A percentile compares a stretch with the other conserved stretches of the same genome.
phyloP scores from a whole-genome alignment of 2,329 filamentous ascomycete genomes.

The Beauveria bassiana region DNA sequence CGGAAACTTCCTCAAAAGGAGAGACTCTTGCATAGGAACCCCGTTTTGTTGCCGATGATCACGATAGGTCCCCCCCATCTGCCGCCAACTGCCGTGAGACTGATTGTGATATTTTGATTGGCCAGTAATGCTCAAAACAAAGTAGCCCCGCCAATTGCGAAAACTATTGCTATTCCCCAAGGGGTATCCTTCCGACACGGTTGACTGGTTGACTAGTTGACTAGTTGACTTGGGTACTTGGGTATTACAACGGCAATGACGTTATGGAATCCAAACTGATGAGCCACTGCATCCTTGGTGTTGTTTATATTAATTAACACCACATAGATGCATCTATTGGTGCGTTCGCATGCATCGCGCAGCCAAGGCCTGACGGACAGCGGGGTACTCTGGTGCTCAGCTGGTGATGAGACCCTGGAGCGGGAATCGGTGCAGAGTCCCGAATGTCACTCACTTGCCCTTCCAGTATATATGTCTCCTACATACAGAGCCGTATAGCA shows the following conservation, averaged over 20 bases:
- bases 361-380: not conserved
- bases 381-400: not conserved
- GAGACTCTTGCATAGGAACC: not conserved
- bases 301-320: not conserved
- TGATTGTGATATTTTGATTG: too few species aligned
- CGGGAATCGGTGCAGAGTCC: not conserved
- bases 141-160: not conserved
- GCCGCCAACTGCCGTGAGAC: not conserved
- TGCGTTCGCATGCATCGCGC: not conserved
- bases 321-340: not conserved
- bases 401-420: not conserved
- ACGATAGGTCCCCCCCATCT: not conserved
- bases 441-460: not conserved
- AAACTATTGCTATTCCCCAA: not conserved
- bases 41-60: not conserved
- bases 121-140: too few species aligned
- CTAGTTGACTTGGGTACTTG: not conserved
- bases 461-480: not conserved
- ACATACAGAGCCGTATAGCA: not conserved
- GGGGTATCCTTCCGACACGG: not conserved
- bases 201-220: not conserved
- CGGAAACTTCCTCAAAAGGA: not conserved
- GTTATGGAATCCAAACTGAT: not conserved
- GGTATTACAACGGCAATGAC: not conserved
- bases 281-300: not conserved